Conservation (phyloP, 1,284 basidiomycete genomes). For the Apiotrichum mycotoxinovorans region DNA sequence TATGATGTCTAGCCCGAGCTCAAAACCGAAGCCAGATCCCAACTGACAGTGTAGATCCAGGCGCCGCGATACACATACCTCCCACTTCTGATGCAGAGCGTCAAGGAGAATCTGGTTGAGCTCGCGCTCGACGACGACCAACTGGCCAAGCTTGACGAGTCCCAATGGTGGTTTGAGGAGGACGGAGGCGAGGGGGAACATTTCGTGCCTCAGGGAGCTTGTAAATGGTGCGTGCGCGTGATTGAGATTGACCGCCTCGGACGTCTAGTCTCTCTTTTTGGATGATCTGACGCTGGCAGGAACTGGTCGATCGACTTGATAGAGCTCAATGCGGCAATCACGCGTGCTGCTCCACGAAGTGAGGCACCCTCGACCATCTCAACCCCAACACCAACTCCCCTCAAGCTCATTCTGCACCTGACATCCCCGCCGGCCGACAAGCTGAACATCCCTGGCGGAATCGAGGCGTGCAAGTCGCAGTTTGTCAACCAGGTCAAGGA, state of each 20-base stretch:
- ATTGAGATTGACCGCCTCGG: too few relatives aligned
- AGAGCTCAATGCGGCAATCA: slow-evolving; percentile 63
- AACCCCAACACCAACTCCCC: slow-evolving; percentile 50
- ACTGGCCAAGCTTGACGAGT: slow-evolving; percentile 58
- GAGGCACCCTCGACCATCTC: slow-evolving; percentile 15
- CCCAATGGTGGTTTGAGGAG: slow-evolving; percentile 90
- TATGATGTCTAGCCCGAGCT: too few relatives aligned
- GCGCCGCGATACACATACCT: slow-evolving; percentile 86
- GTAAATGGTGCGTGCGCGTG: slow-evolving; percentile 71
- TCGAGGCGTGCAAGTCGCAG: slow-evolving; percentile 79
- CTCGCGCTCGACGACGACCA: slow-evolving; percentile 81
- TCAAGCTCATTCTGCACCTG: slow-evolving; percentile 77
- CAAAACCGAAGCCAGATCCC: not conserved
- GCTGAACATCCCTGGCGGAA: slow-evolving; percentile 68
- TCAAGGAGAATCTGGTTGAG: slow-evolving; percentile 78
- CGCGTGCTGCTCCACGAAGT: slow-evolving; percentile 18
- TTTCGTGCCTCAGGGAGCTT: slow-evolving; percentile 52
- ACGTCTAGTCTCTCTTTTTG: too few relatives aligned
- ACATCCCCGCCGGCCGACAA: slow-evolving; percentile 70
- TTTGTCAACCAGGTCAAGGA: slow-evolving; percentile 94
- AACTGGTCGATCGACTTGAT: slow-evolving; percentile 93
- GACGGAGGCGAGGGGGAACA: slow-evolving; percentile 51
- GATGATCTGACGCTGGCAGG: too few relatives aligned
- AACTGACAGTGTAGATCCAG: slow-evolving; percentile 47
- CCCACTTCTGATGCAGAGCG: slow-evolving; percentile 79